Percentiles rank a stretch among this genome's conserved stretches.
Conservation (phyloP, 2,329 filamentous ascomycete genomes). For the Tolypocladium endophyticum region DNA sequence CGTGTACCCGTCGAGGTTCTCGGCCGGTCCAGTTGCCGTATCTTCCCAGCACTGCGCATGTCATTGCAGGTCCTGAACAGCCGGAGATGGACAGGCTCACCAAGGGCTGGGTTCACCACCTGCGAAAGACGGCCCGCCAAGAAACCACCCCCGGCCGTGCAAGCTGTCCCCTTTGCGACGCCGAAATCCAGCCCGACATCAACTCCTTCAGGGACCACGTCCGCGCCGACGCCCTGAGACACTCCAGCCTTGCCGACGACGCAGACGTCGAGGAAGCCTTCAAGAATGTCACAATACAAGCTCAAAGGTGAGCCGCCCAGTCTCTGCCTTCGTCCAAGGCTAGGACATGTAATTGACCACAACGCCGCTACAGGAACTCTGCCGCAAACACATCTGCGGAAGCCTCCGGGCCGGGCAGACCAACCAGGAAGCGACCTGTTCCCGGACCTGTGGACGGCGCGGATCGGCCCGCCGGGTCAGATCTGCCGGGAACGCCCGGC, state of each 20-base stretch:
- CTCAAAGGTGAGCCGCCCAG: constrained; percentile 3
- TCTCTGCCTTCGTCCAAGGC: background rate
- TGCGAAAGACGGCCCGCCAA: constrained; percentile 12
- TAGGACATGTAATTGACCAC: background rate
- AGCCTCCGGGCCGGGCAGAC: background rate
- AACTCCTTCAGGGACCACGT: constrained; percentile 17
- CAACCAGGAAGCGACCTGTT: constrained; percentile 5
- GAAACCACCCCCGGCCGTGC: constrained; percentile 5
- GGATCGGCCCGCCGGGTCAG: constrained; percentile 1
- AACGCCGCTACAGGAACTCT: background rate
- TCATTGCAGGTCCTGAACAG: background rate
- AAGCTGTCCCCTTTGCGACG: constrained; percentile 13
- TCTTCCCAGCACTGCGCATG: background rate
- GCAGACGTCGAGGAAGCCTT: constrained; percentile 15
- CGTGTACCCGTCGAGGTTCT: background rate
- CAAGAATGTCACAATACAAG: constrained; percentile 9
- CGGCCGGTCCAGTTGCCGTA: background rate
- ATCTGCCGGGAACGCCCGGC: constrained; percentile 1
- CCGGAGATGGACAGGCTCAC: constrained; percentile 3
- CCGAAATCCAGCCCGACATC: constrained; percentile 12
- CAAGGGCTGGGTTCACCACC: constrained; percentile 12
- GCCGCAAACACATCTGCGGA: background rate
- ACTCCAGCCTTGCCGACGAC: constrained; percentile 11
- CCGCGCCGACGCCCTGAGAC: constrained; percentile 6
- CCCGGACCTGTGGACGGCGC: constrained; percentile 1